Percentiles rank a stretch among this genome's conserved stretches.
Evolutionary conservation across 176 grass and related monocot species (phyloP).

Genomic region (Oryza australiensis): DNA sequence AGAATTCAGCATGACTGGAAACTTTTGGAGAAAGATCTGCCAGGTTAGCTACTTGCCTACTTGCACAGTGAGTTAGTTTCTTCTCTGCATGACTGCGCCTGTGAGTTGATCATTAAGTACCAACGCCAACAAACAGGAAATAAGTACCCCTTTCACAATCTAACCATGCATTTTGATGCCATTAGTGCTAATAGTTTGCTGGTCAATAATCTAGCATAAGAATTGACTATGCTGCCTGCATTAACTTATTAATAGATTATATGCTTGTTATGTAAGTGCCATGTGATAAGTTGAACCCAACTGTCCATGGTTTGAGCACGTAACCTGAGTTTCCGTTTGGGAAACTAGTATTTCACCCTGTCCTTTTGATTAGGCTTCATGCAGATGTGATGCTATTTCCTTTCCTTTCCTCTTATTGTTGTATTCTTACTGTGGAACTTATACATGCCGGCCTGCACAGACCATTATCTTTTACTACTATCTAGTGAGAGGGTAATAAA

Average conservation of each 20-base stretch:
- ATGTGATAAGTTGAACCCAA: background rate
- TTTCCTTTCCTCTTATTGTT: background rate
- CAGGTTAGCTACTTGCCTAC: slow-evolving; percentile 51
- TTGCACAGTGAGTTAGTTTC: background rate
- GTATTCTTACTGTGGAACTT: background rate
- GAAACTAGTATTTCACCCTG: background rate
- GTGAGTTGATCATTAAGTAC: slow-evolving; percentile 12
- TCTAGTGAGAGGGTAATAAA: background rate
- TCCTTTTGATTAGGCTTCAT: background rate
- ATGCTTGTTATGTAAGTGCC: background rate
- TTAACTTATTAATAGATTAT: background rate
- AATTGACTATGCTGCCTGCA: background rate
- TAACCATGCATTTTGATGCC: background rate
- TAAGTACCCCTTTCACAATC: background rate
- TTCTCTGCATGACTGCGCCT: background rate
- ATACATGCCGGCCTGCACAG: background rate
- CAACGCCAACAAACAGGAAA: background rate
- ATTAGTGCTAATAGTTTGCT: background rate
- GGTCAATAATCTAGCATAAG: background rate
- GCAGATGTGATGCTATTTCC: background rate
- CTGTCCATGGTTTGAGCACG: background rate
- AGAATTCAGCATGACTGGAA: slow-evolving; percentile 92
- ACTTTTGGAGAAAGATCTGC: slow-evolving; percentile 82
- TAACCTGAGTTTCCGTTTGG: background rate
- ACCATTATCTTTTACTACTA: background rate